Evolutionary conservation across 352 stramenopile species (phyloP), one percentile per base, ranked within the genome.

Genomic region (Phytopythium oedochilum): DNA sequence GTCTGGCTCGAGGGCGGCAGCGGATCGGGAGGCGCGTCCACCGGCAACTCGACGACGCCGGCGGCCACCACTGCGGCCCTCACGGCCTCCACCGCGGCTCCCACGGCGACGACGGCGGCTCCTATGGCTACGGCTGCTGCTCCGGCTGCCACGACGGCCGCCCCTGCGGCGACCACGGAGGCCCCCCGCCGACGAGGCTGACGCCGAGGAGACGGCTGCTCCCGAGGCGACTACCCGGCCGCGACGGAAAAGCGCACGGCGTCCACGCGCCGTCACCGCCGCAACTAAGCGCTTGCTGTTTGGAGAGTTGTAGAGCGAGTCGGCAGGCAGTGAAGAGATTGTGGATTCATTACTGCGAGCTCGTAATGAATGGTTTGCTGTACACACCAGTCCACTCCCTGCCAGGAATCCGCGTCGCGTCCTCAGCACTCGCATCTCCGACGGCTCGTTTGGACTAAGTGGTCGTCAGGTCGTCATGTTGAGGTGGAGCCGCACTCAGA

Each of bases 1-100:
- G 58, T 67, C 36, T 73, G 64, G 59, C 49, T 71, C 15, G 47
- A 71, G 49, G 63, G 66, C 9, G 61, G 66, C 10, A 66, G 57
- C 25, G 65, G 51, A 26, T 57, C 51, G 18, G 51, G 51, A 14
- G 40, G 51, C 39, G 26, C 36, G 17, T 48, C 51, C 20, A 38
- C 50, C 12, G 12, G 18, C 20, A 46, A 46, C 40, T 34, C 57
- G 12, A 29, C 57, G 23, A 44, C 50, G 14, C 34, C 44, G 43
- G 14, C 26, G 25, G 36, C 35, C 34, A 42, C 31, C 34, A 42
- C 57, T 23, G 18, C 45, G 1, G 15, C 44, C 1, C 22, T 52
- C 2, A 43, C 40, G 22, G 23, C 54, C 0, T 36, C 54, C 2
- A 57, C 36, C 2, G 31, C 17, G 2, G 46, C 46, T 42, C 26